phyloP scores from a whole-genome alignment of 768 basidiomycete species.

The Boletales sp. region DNA sequence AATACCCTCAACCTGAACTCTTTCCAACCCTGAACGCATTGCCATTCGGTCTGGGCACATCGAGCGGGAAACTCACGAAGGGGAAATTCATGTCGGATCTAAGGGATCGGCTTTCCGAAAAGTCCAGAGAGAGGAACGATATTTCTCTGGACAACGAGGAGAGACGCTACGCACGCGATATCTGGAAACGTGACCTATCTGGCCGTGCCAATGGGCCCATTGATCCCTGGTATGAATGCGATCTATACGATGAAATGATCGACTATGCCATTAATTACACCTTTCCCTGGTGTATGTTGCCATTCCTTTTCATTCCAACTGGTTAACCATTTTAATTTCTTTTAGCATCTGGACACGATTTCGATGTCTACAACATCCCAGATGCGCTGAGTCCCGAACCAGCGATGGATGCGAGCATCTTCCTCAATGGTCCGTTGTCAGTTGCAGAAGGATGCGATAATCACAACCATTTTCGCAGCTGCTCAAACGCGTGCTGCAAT shows the following conservation, averaged over 20 bases:
- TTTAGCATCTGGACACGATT: slow-evolving; percentile 5
- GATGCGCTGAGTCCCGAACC: slow-evolving; percentile 42
- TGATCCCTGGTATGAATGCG: slow-evolving; percentile 58
- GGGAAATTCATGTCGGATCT: slow-evolving; percentile 8
- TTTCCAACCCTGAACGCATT: slow-evolving; percentile 36
- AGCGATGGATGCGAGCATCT: slow-evolving; percentile 44
- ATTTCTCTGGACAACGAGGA: slow-evolving; percentile 15
- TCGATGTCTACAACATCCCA: slow-evolving; percentile 48
- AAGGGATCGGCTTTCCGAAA: slow-evolving; percentile 4
- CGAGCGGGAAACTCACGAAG: slow-evolving; percentile 2
- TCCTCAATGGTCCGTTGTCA: slow-evolving; percentile 45
- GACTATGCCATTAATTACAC: slow-evolving; percentile 71
- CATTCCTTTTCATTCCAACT: neutral
- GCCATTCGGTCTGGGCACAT: rapidly evolving
- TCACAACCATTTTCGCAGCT: slow-evolving; percentile 32
- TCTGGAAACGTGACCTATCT: slow-evolving; percentile 44
- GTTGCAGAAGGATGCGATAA: slow-evolving; percentile 52
- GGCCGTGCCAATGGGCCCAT: slow-evolving; percentile 51
- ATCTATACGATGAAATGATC: slow-evolving; percentile 54
- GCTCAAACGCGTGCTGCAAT: slow-evolving; percentile 49
- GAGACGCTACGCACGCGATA: slow-evolving; percentile 16
- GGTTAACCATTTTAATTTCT: no score
- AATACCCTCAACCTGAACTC: slow-evolving; percentile 58
- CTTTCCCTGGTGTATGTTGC: slow-evolving; percentile 47
- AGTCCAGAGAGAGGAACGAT: slow-evolving; percentile 14